Evolutionary conservation across 2,329 filamentous ascomycete genomes (phyloP), one percentile per base, ranked within the genome.

Genomic region (Calonectria montana): DNA sequence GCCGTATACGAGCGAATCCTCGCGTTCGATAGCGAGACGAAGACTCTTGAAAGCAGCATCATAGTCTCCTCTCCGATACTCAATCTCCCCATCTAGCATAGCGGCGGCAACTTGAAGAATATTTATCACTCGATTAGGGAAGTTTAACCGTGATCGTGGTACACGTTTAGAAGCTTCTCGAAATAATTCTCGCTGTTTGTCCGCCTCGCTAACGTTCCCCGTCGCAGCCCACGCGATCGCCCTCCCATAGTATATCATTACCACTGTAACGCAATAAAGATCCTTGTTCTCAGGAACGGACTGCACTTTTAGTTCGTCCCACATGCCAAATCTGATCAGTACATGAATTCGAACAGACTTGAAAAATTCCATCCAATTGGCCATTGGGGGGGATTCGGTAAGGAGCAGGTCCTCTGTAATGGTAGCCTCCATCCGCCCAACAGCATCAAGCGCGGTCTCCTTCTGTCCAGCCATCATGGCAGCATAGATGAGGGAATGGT

Each of bases 361-460:
- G 74, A 94, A 95, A 1, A 89, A 89, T 81, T 96, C 94, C 1
- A 95, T 84, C 91, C 92, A 95, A 81, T 95, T 93, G 1, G 93
- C 93, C 93, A 96, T 95, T 0, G 92, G 92, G 0, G 92, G 92
- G 0, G 89, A 91, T 73, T 91, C 79, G 4, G 94, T 85, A 0
- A 89, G 88, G 0, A 96, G 85, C 3, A 95, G 81, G 0, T 88
- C 87, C 65, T 92, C 90, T 0, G 93, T 89, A 4, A 95, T 83
- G 0, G 90, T 90, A 0, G 82, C 82, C 77, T 95, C 92, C 59
- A 95, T 87, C 53, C 86, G 84, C 0, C 79, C 75, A 0, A 89
- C 88, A 0, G 92, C 91, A 0, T 92, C 88, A 2, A 95, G 80
- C 0, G 93, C 92, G 13, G 92, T 84, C 27, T 83, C 80, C 1